Conservation (phyloP, 2,329 filamentous ascomycete genomes). For the Paecilomyces variotii region DNA sequence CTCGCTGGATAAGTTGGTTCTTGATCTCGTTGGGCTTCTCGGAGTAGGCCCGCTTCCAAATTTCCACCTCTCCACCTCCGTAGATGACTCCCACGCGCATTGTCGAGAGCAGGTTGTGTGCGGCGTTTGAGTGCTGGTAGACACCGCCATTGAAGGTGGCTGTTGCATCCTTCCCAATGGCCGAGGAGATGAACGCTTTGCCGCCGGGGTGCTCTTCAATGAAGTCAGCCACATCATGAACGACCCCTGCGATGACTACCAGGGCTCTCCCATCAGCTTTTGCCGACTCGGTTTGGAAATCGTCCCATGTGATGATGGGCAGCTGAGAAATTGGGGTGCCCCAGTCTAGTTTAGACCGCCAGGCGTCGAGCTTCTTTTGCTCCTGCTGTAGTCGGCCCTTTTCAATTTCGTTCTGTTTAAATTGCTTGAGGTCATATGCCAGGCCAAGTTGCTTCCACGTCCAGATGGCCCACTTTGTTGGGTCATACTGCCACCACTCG, state of each 20-base stretch:
- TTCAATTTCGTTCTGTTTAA: constrained; percentile 85
- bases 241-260: constrained; percentile 71
- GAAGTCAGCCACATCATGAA: constrained; percentile 77
- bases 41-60: constrained; percentile 80
- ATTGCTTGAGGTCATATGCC: constrained; percentile 81
- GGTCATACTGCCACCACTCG: constrained; percentile 85
- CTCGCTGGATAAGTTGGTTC: no score
- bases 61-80: constrained; percentile 81
- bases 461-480: constrained; percentile 86
- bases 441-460: constrained; percentile 75
- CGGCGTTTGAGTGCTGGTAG: constrained; percentile 82
- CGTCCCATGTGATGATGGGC: constrained; percentile 78
- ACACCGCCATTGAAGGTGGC: constrained; percentile 89
- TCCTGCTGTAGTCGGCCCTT: constrained; percentile 82
- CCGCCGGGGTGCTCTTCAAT: constrained; percentile 87
- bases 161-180: constrained; percentile 79
- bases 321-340: constrained; percentile 77
- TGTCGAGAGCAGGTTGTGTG: constrained; percentile 79
- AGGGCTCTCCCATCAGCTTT: constrained; percentile 66
- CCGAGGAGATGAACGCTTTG: constrained; percentile 74
- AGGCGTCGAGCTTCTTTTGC: constrained; percentile 89
- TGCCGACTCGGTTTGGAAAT: constrained; percentile 63
- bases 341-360: constrained; percentile 76
- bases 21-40: constrained; percentile 60
- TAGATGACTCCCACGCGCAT: constrained; percentile 83